Percentiles rank a stretch among this genome's conserved stretches.
Conservation (phyloP, 2,329 filamentous ascomycete genomes). For the Xylariaceae sp. region DNA sequence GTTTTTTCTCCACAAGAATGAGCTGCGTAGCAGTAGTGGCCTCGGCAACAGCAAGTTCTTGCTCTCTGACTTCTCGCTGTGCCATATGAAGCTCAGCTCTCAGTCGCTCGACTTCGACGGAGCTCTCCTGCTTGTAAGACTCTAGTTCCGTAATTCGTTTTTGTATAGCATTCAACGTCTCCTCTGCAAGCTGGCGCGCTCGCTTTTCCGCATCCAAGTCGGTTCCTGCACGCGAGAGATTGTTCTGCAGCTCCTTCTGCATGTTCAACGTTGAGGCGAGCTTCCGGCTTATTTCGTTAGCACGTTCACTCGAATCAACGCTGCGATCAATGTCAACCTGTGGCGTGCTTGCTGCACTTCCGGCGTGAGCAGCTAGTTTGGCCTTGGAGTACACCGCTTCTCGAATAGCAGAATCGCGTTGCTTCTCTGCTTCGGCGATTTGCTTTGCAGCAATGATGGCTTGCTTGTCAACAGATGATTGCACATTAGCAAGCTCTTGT, state of each 20-base stretch:
- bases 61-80: conserved; percentile 76
- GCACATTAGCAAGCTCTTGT: conserved; percentile 83
- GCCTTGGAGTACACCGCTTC: conserved; percentile 96
- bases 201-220: conserved; percentile 81
- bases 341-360: conserved; percentile 61
- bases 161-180: conserved; percentile 78
- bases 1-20: conserved; percentile 81
- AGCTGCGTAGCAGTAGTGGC: conserved; percentile 71
- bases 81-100: conserved; percentile 80
- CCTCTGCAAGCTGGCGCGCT: conserved; percentile 81
- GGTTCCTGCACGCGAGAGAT: conserved; percentile 63
- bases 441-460: conserved; percentile 80
- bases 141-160: conserved; percentile 83
- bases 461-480: conserved; percentile 85
- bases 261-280: conserved; percentile 76
- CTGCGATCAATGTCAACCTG: conserved; percentile 61
- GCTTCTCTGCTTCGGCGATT: conserved; percentile 90
- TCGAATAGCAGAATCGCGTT: conserved; percentile 88
- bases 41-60: conserved; percentile 74
- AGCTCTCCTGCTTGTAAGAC: conserved; percentile 75
- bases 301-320: conserved; percentile 53
- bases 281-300: conserved; percentile 74
- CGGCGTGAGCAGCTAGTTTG: conserved; percentile 74
- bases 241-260: conserved; percentile 78
- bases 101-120: conserved; percentile 79